Base-by-base conservation (phyloP, 495 filamentous ascomycete species). In the Aspergillus biplanus region DNA sequence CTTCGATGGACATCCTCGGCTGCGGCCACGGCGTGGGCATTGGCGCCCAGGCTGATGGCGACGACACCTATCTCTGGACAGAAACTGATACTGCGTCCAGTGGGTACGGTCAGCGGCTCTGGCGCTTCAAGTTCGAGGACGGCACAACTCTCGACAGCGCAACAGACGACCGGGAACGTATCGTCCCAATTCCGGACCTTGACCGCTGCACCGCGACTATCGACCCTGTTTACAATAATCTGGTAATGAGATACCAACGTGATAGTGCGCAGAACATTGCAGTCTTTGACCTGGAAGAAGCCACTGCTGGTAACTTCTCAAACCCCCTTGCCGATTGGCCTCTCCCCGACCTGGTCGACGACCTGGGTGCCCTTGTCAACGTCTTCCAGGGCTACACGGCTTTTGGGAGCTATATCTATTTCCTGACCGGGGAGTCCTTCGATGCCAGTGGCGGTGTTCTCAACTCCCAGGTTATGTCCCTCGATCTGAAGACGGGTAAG, bases 381-480 rank as follows among this genome's bases (percentile, higher is more conserved):
- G 58, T 56, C 7, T 52, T 65, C 33, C 66, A 68, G 33, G 66
- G 66, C 12, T 65, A 63, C 47, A 60, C 63, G 34, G 63, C 59
- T 3, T 68, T 59, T 49, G 63, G 63, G 1, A 58, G 62, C 16
- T 68, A 65, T 5, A 56, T 68, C 9, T 68, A 68, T 37, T 7
- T 68, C 21, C 39, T 65, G 32, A 65, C 63, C 0, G 66, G 66
- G 6, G 54, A 54, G 7, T 65, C 59, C 3, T 68, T 65, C 52
- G 59, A 61, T 42, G 52, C 39, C 6, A 58, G 58, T 6, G 59
- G 33, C 8, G 35, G 76, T 69, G 16, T 91, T 76, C 33, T 77
- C 69, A 39, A 90, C 71, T 73, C 89, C 87, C 52, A 55, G 52
- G 33, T 55, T 7, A 33, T 55, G 31, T 55, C 52, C 9, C n/a